Evolutionary conservation across 2,329 filamentous ascomycete genomes (phyloP), one percentile per base, ranked within the genome.

Genomic region (Teratosphaeria pseudoeucalypti): DNA sequence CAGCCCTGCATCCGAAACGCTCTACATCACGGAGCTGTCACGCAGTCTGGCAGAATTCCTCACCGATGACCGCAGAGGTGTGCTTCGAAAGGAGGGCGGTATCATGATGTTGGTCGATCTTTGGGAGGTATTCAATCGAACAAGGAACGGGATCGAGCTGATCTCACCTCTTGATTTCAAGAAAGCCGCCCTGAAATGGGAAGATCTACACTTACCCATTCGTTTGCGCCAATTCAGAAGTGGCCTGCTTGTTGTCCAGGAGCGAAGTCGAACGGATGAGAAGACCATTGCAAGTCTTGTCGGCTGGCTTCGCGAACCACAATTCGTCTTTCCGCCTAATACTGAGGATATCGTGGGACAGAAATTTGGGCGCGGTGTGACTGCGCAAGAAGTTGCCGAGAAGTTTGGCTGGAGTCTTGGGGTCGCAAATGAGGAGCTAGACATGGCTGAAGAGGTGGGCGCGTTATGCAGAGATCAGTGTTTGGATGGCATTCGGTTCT

Each of bases 381-480:
- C 91, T 14, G 90, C 91, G 1, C 89, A 94, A 70, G 92, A 97
- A 70, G 84, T 85, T 0, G 94, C 94, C 0, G 89, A 95, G 73
- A 81, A 85, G 56, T 99, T 99, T 74, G 90, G 92, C 6, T 99
- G 94, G 94, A 97, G 94, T 71, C 87, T 99, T 7, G 94, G 94
- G 9, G 92, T 99, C 26, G 94, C 94, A 1, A 89, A 88, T 61
- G 94, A 97, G 72, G 94, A 99, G 75, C 79, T 99, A 12, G 89
- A 96, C 71, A 96, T 99, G 92, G 92, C 92, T 0, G 94, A 99
- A 73, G 92, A 97, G 72, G 85, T 83, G 59, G 94, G 94, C 0
- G 84, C 85, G 2, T 73, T 99, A 23, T 97, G 92, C 72, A 86
- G 94, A 55, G 94, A 99, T 72, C 92, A 95, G 68, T 87, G 90